Evolutionary conservation across 169 alveolate genomes (phyloP).

Genomic region (Plasmodium fragile): DNA sequence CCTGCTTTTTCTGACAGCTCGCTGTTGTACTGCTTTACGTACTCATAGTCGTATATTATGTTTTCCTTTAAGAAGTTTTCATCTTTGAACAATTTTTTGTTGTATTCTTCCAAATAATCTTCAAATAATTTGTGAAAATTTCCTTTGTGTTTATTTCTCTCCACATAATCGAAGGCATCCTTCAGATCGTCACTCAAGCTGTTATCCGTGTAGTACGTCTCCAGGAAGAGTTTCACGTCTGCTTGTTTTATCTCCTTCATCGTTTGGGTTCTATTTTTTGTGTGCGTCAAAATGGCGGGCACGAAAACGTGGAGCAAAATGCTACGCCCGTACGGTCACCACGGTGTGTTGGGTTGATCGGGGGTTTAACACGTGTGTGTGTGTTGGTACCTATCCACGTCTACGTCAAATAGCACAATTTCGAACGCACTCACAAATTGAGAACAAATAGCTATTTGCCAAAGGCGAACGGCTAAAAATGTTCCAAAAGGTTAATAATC

Average conservation of each 20-base stretch:
- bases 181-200: conserved; percentile 46
- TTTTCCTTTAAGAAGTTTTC: conserved; percentile 41
- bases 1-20: conserved; percentile 54
- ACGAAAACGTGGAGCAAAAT: not conserved
- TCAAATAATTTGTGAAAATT: conserved; percentile 71
- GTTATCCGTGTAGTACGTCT: conserved; percentile 72
- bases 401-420: not conserved
- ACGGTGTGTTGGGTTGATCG: not conserved
- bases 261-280: not conserved
- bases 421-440: not conserved
- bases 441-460: not conserved
- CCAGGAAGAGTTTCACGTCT: conserved; percentile 65
- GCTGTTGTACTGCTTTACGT: conserved; percentile 34
- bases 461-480: not conserved
- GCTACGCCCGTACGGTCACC: not conserved
- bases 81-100: conserved; percentile 42
- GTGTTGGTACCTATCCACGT: not conserved
- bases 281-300: not conserved
- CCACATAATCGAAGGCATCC: conserved; percentile 60
- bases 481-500: not conserved
- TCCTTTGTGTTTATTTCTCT: conserved; percentile 53
- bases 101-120: conserved; percentile 70
- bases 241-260: conserved; percentile 76
- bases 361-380: not conserved
- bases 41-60: conserved; percentile 61